These are phyloP conservation scores for Fusarium chaquense DNA, from an alignment of 2,329 filamentous ascomycete species.

Conservation along the genomic window DNA sequence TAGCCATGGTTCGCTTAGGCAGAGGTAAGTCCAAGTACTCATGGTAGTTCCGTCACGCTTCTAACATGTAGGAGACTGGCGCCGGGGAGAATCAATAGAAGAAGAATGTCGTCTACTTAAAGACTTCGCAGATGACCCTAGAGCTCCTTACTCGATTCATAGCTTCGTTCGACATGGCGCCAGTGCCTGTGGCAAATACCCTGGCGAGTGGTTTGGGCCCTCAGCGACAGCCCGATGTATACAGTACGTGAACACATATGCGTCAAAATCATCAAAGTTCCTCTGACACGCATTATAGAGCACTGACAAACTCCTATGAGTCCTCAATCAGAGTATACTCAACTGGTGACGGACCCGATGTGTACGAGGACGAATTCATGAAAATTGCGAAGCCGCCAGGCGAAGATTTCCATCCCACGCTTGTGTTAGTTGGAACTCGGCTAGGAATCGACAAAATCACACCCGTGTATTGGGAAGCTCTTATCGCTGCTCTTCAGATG, in stretches of 20 bases:
- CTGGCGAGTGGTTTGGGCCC: constrained; percentile 99
- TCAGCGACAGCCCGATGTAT: constrained; percentile 95
- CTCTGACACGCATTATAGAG: constrained; percentile 61
- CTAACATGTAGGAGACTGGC: constrained; percentile 71
- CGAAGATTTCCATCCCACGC: constrained; percentile 79
- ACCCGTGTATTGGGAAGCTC: constrained; percentile 93
- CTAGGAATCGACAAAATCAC: constrained; percentile 95
- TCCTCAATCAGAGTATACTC: constrained; percentile 83
- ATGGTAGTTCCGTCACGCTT: neutral
- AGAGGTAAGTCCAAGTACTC: constrained; percentile 68
- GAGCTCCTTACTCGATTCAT: constrained; percentile 93
- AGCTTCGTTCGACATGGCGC: constrained; percentile 92
- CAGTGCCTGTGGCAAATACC: constrained; percentile 88
- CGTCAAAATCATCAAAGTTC: neutral
- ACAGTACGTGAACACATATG: constrained; percentile 71
- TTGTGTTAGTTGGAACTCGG: constrained; percentile 89
- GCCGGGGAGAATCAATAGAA: constrained; percentile 67
- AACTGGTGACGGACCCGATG: constrained; percentile 88
- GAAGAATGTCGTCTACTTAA: constrained; percentile 80
- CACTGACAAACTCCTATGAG: constrained; percentile 76
- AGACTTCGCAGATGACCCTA: constrained; percentile 87
- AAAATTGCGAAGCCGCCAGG: constrained; percentile 77
- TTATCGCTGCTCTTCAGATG: constrained; percentile 86
- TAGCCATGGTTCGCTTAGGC: constrained; percentile 78
- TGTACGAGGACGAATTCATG: constrained; percentile 91